A percentile compares a stretch with the other conserved stretches of the same genome.
Conservation (phyloP, 345 rosid genomes). For the Tarenaya hassleriana region DNA sequence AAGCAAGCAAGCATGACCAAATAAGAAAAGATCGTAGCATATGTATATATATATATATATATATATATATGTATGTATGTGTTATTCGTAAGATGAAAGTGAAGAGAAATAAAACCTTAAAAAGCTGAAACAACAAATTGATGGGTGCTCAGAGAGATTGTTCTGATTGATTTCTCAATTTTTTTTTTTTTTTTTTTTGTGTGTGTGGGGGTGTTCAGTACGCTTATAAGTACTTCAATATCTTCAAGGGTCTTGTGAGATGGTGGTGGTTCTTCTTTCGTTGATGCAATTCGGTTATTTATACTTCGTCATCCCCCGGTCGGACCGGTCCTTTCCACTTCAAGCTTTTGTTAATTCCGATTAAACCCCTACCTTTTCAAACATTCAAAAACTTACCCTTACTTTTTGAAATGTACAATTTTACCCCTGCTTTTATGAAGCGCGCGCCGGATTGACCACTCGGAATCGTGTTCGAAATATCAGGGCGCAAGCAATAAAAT, state of each 20-base stretch:
- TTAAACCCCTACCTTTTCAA: not conserved
- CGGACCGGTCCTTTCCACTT: constrained; percentile 4
- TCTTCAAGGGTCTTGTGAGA: constrained; percentile 19
- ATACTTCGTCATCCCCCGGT: constrained; percentile 16
- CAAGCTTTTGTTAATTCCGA: not conserved
- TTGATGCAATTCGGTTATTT: constrained; percentile 14
- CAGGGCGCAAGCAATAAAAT: too few species aligned
- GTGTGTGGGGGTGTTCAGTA: constrained; percentile 14
- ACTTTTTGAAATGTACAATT: not conserved
- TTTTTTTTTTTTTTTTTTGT: not conserved
- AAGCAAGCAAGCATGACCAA: too few species aligned
- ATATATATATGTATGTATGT: too few species aligned
- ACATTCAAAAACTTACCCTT: not conserved
- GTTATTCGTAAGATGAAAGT: too few species aligned
- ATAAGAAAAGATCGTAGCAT: too few species aligned
- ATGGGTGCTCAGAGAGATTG: not conserved
- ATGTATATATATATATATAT: too few species aligned
- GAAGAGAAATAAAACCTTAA: too few species aligned
- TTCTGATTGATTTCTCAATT: not conserved
- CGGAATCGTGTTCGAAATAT: constrained; percentile 15
- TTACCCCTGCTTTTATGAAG: not conserved
- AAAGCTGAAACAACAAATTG: not conserved
- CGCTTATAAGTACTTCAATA: constrained; percentile 27
- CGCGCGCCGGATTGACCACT: constrained; percentile 4
- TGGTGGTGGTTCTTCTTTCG: too few species aligned